Evolutionary conservation across 768 basidiomycete species (phyloP).

Genomic region (Phylloporus sp.): DNA sequence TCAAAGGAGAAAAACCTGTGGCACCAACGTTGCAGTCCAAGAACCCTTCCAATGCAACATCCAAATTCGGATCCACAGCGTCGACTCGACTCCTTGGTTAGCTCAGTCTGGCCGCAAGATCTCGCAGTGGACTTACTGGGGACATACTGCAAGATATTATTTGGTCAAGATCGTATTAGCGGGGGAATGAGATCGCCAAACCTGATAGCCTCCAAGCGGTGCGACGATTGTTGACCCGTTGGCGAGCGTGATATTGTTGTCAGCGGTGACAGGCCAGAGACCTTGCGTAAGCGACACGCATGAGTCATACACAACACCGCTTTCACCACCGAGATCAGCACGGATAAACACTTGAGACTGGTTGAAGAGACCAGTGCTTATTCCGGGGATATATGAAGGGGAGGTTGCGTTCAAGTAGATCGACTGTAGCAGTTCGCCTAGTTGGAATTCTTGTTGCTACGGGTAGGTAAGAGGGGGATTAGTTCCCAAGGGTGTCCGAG

Average conservation of each 20-base stretch:
- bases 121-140: constrained; percentile 32
- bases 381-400: constrained; percentile 46
- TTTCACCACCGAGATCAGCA: constrained; percentile 70
- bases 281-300: constrained; percentile 69
- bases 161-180: constrained; percentile 12
- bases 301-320: constrained; percentile 61
- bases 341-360: constrained; percentile 43
- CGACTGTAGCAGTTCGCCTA: constrained; percentile 50
- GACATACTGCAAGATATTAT: constrained; percentile 31
- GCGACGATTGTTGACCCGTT: constrained; percentile 57
- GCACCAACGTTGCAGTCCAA: constrained; percentile 51
- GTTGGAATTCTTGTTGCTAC: constrained; percentile 56
- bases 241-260: constrained; percentile 54
- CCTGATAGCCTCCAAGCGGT: constrained; percentile 66
- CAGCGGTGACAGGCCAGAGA: constrained; percentile 49
- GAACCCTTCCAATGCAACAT: constrained; percentile 65
- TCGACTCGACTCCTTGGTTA: constrained; percentile 42
- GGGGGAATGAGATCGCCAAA: constrained; percentile 14
- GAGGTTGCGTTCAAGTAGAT: constrained; percentile 55
- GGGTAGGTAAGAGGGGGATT: not conserved
- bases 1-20: not conserved
- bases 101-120: not conserved
- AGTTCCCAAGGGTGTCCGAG: not conserved
- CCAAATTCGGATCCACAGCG: constrained; percentile 57
- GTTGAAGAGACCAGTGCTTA: constrained; percentile 32